Conservation (phyloP, 495 filamentous ascomycete genomes). For the Hypoxylon trugodes region DNA sequence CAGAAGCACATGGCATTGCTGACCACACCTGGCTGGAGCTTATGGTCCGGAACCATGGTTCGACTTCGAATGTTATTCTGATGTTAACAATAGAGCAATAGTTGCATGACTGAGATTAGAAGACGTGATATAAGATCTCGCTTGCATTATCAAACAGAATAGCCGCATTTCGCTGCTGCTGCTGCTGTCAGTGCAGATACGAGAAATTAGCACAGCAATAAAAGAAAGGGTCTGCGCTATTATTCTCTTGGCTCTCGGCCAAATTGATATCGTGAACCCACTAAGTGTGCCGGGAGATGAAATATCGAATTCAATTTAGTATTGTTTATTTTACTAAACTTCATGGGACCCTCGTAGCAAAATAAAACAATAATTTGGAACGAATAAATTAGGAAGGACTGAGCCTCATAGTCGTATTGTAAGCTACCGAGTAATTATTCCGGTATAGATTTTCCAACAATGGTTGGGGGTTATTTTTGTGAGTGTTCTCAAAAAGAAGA, state of each 20-base stretch:
- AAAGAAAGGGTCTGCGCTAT: conserved; percentile 17
- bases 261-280: background rate
- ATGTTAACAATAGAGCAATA: conserved; percentile 5
- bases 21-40: conserved; percentile 20
- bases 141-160: conserved; percentile 37
- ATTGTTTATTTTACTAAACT: background rate
- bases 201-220: conserved; percentile 25
- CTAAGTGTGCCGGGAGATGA: conserved; percentile 14
- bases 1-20: background rate
- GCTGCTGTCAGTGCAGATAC: conserved; percentile 41
- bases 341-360: conserved; percentile 5
- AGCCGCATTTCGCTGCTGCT: conserved; percentile 34
- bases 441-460: conserved; percentile 9
- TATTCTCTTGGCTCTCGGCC: conserved; percentile 19
- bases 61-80: conserved; percentile 12
- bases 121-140: conserved; percentile 12
- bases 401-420: conserved; percentile 30
- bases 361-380: background rate
- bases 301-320: conserved; percentile 6
- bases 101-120: conserved; percentile 28
- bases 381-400: conserved; percentile 1
- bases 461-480: conserved; percentile 23
- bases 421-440: conserved; percentile 11
- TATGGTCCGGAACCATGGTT: conserved; percentile 14
- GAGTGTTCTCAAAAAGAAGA: no score